These are phyloP conservation scores for Asterophora lycoperdoides DNA, from an alignment of 768 basidiomycete species.

Conservation along the genomic window DNA sequence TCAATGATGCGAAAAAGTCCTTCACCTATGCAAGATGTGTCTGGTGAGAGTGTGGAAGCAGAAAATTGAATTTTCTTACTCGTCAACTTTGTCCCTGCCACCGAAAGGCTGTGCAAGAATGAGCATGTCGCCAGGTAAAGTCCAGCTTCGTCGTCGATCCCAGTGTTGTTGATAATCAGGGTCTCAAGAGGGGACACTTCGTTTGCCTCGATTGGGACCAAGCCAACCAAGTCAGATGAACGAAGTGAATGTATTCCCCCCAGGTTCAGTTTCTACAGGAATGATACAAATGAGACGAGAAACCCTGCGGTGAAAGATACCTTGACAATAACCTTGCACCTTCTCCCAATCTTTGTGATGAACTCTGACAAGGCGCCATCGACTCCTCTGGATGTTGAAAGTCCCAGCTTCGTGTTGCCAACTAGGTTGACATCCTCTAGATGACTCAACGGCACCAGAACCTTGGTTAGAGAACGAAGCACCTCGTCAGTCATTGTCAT, in stretches of 20 bases:
- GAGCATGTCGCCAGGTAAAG: constrained; percentile 50
- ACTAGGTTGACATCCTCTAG: constrained; percentile 58
- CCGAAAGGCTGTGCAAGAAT: constrained; percentile 42
- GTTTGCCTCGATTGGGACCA: constrained; percentile 33
- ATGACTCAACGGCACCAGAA: constrained; percentile 29
- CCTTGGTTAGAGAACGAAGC: constrained; percentile 39
- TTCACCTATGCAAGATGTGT: constrained; percentile 30
- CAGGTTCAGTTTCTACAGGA: constrained; percentile 51
- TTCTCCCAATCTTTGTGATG: constrained; percentile 49
- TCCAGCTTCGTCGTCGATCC: constrained; percentile 54
- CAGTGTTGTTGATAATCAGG: constrained; percentile 56
- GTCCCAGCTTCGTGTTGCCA: constrained; percentile 57
- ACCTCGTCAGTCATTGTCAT: constrained; percentile 54
- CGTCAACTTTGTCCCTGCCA: constrained; percentile 57
- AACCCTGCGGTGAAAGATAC: neutral
- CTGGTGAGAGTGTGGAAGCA: neutral
- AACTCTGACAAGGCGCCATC: constrained; percentile 40
- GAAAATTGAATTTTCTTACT: constrained; percentile 32
- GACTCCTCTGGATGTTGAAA: constrained; percentile 21
- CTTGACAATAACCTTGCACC: constrained; percentile 44
- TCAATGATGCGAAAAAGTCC: constrained; percentile 58
- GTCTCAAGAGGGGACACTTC: constrained; percentile 38
- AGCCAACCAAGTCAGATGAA: constrained; percentile 47
- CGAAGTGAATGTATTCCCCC: constrained; percentile 47
- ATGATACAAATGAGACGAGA: neutral